Evolutionary conservation across 2,329 filamentous ascomycete genomes (phyloP), one percentile per base, ranked within the genome.

Genomic region (Talaromyces marneffei): DNA sequence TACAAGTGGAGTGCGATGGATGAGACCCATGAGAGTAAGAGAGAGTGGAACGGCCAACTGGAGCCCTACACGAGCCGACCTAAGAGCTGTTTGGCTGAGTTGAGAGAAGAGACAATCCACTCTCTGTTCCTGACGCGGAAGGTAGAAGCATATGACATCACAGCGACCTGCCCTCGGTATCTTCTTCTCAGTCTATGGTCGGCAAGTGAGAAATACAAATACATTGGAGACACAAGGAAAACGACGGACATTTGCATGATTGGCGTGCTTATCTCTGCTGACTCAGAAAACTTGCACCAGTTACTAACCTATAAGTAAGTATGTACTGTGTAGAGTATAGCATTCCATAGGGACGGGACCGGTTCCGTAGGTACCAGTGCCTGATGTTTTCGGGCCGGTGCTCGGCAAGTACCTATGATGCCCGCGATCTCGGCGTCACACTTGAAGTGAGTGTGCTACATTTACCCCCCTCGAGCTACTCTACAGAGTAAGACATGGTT

Each of bases 21-120:
- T 37, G 25, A 55, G 16, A 25, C 33, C 23, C 35, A 39, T 37
- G 25, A 55, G 16, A 25, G 52, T 23, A 23, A 18, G 9, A 53
- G 31, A 23, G n/a, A n/a, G 50, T 54, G 50, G 50, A 25, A 20
- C 37, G 25, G 54, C 25, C 18, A 35, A 55, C 31, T 55, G 52
- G 52, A 40, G 3, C 52, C 29, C 31, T 39, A 20, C 25, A 31
- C 16, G 46, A 31, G 46, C 25, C 16, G n/a, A 3, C 5, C 9
- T 12, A 23, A 23, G 6, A 25, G n/a, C 12, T 55, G 12, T 55
- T 39, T 55, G 52, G 31, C 27, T 40, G 6, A 29, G 8, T 18
- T 2, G 20, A 18, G 6, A 16, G 18, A 35, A 23, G 12, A 9
- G 4, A 3, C 10, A n/a, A 18, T 8, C 23, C 83, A 54, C 50